Conservation (phyloP, 2,329 filamentous ascomycete genomes). For the Fusarium sambucinum region DNA sequence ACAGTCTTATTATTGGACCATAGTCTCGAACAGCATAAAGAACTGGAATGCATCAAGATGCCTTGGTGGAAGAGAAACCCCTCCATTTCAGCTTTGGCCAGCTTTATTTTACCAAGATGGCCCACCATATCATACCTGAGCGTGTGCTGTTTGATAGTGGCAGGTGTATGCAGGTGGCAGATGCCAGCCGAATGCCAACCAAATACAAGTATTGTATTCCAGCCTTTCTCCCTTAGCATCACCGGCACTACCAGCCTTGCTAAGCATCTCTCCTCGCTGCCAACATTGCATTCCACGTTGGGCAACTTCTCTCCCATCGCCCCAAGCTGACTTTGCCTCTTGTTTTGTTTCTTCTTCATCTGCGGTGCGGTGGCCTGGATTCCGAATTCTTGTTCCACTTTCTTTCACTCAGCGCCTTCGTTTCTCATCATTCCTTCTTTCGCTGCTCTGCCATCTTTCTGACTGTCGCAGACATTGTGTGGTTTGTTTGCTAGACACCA, state of each 20-base stretch:
- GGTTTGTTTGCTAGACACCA: constrained; percentile 23
- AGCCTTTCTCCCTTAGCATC: constrained; percentile 39
- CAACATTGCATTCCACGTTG: constrained; percentile 51
- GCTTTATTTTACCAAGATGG: constrained; percentile 31
- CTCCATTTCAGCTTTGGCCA: constrained; percentile 27
- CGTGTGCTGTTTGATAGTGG: constrained; percentile 21
- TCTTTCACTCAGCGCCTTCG: constrained; percentile 14
- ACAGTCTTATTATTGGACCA: constrained; percentile 21
- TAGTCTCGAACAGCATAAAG: constrained; percentile 15
- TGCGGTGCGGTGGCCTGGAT: constrained; percentile 17
- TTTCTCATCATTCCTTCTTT: constrained; percentile 32
- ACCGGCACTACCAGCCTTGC: constrained; percentile 38
- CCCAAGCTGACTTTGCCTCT: constrained; percentile 33
- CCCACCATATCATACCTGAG: constrained; percentile 32
- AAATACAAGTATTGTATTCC: constrained; percentile 34
- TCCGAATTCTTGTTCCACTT: constrained; percentile 23
- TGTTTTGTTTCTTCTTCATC: constrained; percentile 34
- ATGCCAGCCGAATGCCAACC: constrained; percentile 43
- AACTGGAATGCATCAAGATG: constrained; percentile 50
- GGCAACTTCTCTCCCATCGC: constrained; percentile 15
- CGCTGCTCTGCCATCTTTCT: constrained; percentile 15
- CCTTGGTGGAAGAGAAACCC: constrained; percentile 19
- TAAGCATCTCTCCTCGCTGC: constrained; percentile 42
- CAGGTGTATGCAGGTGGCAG: constrained; percentile 42
- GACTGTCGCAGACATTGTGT: constrained; percentile 13